phyloP scores from a whole-genome alignment of 768 basidiomycete species.

The Tulasnella sp. region DNA sequence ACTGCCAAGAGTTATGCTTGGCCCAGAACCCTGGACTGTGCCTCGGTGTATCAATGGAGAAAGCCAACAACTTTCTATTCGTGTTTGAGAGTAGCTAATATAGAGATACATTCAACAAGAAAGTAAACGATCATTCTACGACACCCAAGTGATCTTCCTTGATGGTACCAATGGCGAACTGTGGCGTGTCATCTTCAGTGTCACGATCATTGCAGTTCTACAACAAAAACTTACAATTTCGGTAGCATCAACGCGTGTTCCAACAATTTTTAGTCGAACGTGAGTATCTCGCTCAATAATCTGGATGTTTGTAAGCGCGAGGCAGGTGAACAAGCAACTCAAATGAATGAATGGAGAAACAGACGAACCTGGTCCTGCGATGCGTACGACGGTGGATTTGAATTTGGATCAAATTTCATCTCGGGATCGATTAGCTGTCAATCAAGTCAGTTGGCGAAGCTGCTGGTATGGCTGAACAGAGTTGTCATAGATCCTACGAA shows the following conservation, averaged over 20 bases:
- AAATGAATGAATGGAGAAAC: neutral
- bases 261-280: conserved; percentile 93
- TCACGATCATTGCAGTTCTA: neutral
- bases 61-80: too few species aligned
- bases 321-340: neutral
- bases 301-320: conserved; percentile 27
- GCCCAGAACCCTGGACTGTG: too few species aligned
- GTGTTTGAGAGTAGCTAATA: too few species aligned
- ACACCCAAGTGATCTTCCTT: conserved; percentile 97
- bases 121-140: conserved; percentile 58
- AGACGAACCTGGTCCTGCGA: conserved; percentile 66
- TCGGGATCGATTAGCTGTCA: conserved; percentile 88
- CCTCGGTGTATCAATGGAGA: too few species aligned
- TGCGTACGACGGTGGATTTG: conserved; percentile 92
- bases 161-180: conserved; percentile 97
- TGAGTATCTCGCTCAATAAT: conserved; percentile 89
- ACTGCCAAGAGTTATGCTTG: too few species aligned
- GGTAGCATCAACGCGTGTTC: conserved; percentile 92
- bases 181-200: neutral
- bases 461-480: too few species aligned
- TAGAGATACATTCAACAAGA: too few species aligned
- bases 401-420: conserved; percentile 88
- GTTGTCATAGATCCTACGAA: conserved; percentile 28
- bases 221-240: conserved; percentile 61
- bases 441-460: too few species aligned